Percentiles rank a stretch among this genome's conserved stretches.
These are phyloP conservation scores for Carallia pectinifolia DNA, from an alignment of 345 rosid species.

Conservation along the genomic window DNA sequence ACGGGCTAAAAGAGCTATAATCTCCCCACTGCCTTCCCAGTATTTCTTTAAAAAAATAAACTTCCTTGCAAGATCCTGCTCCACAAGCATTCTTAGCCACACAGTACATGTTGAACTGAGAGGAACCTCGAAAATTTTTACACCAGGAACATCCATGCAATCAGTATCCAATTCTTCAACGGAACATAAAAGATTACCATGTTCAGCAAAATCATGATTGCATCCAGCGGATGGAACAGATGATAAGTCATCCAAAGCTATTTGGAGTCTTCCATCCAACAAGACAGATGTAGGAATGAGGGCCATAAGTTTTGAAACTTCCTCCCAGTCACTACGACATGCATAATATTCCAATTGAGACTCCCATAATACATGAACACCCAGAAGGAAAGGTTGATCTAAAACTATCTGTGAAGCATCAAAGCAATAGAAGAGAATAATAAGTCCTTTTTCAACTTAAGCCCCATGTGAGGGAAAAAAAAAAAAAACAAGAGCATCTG, in stretches of 20 bases:
- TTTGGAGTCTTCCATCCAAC: conserved; percentile 71
- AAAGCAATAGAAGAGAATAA: conserved; percentile 6
- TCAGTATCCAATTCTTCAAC: conserved; percentile 76
- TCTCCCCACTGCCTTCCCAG: conserved; percentile 78
- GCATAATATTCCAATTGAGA: conserved; percentile 86
- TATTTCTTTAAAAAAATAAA: conserved; percentile 72
- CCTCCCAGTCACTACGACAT: conserved; percentile 92
- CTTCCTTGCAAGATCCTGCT: conserved; percentile 81
- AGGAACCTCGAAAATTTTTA: conserved; percentile 66
- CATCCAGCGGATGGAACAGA: conserved; percentile 44
- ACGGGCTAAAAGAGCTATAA: conserved; percentile 71
- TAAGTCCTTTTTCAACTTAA: not conserved
- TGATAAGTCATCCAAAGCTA: conserved; percentile 61
- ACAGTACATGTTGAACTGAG: conserved; percentile 48
- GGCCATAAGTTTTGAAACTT: conserved; percentile 74
- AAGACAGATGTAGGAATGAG: conserved; percentile 64
- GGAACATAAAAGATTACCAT: conserved; percentile 56
- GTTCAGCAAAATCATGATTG: conserved; percentile 40
- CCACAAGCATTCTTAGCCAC: conserved; percentile 77
- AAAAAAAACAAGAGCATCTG: too few species aligned
- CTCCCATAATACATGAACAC: conserved; percentile 91
- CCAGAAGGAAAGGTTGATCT: conserved; percentile 94
- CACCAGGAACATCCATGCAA: conserved; percentile 75
- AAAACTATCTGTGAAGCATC: conserved; percentile 68
- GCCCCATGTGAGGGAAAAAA: not conserved